These are phyloP conservation scores for Aquilaria yunnanensis DNA, from an alignment of 345 rosid species.

Conservation along the genomic window DNA sequence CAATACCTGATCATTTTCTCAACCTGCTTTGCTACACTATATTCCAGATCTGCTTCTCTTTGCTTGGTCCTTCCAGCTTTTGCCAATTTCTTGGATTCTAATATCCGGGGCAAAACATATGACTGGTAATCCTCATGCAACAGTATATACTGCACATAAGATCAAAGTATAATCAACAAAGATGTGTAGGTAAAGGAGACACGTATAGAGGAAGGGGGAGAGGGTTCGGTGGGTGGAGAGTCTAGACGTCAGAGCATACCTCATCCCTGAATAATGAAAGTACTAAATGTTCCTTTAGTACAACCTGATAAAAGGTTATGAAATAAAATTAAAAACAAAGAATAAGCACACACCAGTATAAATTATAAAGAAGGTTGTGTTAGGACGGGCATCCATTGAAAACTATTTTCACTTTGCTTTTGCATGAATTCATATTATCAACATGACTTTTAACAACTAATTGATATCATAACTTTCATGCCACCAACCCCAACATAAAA, in stretches of 20 bases:
- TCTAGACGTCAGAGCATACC: constrained; percentile 38
- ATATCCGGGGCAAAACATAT: constrained; percentile 91
- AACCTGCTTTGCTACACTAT: constrained; percentile 98
- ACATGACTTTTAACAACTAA: too few relatives aligned
- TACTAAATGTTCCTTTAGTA: constrained; percentile 86
- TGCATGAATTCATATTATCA: too few relatives aligned
- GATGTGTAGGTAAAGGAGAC: too few relatives aligned
- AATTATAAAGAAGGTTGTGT: too few relatives aligned
- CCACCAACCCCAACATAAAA: too few relatives aligned
- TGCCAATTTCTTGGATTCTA: constrained; percentile 97
- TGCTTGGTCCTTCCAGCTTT: constrained; percentile 93
- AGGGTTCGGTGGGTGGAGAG: background rate
- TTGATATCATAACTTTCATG: too few relatives aligned
- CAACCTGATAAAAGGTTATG: constrained; percentile 54
- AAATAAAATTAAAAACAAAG: constrained; percentile 2
- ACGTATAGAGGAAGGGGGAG: too few relatives aligned
- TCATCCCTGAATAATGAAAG: constrained; percentile 89
- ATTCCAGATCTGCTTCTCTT: constrained; percentile 93
- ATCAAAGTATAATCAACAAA: constrained; percentile 4
- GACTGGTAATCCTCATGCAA: constrained; percentile 96
- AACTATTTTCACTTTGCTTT: too few relatives aligned
- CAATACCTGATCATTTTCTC: constrained; percentile 93
- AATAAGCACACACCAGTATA: background rate
- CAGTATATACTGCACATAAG: constrained; percentile 58
- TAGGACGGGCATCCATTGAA: too few relatives aligned